These are phyloP conservation scores for Conidiobolus incongruus DNA, from an alignment of 371 early-diverging fungal species.

Conservation along the genomic window DNA sequence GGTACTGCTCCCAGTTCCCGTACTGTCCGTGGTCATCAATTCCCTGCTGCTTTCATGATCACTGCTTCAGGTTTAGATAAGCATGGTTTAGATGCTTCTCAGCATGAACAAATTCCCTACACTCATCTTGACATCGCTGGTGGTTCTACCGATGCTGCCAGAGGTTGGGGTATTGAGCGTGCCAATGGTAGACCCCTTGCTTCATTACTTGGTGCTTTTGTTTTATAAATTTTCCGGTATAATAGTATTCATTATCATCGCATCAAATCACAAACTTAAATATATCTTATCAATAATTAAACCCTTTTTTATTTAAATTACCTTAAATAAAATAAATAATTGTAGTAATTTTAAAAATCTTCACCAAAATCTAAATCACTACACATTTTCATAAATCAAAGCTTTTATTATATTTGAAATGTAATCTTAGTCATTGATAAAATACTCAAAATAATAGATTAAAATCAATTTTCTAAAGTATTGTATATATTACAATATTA, in stretches of 20 bases:
- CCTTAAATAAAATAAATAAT: neutral
- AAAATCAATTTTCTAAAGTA: too few species aligned
- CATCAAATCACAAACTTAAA: neutral
- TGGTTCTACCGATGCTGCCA: conserved; percentile 36
- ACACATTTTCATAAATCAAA: neutral
- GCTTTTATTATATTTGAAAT: too few species aligned
- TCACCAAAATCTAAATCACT: neutral
- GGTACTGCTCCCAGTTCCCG: conserved; percentile 42
- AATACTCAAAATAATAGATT: too few species aligned
- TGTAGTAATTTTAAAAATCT: neutral
- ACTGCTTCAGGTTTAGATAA: conserved; percentile 52
- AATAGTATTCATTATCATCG: neutral
- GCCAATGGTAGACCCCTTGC: conserved; percentile 59
- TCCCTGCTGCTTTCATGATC: conserved; percentile 67
- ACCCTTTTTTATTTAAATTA: neutral
- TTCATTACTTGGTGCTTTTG: conserved; percentile 51
- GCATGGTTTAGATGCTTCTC: conserved; percentile 36
- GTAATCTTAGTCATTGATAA: too few species aligned
- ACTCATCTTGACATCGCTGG: conserved; percentile 77
- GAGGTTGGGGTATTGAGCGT: conserved; percentile 40
- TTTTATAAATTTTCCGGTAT: conserved; percentile 11
- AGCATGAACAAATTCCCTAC: conserved; percentile 37
- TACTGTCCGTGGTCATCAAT: conserved; percentile 71
- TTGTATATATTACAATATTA: neutral
- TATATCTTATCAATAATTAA: neutral